These are phyloP conservation scores for Parsonsia alboflavescens DNA, from an alignment of 257 asterid genomes.

Conservation along the genomic window DNA sequence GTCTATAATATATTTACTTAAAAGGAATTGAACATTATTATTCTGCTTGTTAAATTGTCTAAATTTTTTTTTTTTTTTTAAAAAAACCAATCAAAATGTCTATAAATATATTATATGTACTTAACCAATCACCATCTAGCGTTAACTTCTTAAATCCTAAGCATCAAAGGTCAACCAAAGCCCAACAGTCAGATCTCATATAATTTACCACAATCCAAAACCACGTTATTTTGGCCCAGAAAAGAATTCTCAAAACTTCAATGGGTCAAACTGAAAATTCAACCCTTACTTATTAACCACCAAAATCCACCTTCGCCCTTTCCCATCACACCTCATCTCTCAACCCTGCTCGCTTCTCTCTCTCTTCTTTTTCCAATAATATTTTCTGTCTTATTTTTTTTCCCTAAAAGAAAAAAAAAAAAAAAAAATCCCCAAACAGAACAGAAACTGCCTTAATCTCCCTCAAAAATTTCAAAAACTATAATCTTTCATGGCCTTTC, in stretches of 20 bases:
- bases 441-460: conserved; percentile 24
- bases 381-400: conserved; percentile 3
- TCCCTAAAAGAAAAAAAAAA: conserved; percentile 2
- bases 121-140: too few relatives aligned
- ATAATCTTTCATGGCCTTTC: conserved; percentile 80
- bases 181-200: background rate
- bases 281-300: background rate
- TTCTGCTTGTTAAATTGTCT: too few relatives aligned
- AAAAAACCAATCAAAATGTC: too few relatives aligned
- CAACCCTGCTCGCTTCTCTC: conserved; percentile 5
- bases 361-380: conserved; percentile 10
- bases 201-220: background rate
- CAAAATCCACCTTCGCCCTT: conserved; percentile 18
- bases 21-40: too few relatives aligned
- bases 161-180: background rate
- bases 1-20: too few relatives aligned
- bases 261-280: conserved; percentile 16
- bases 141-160: too few relatives aligned
- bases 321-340: background rate
- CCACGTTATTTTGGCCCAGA: background rate
- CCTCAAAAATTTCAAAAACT: conserved; percentile 27
- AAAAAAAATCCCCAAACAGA: conserved; percentile 13
- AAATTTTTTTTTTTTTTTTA: too few relatives aligned
- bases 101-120: too few relatives aligned
- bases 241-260: conserved; percentile 5